These are phyloP conservation scores for Schizopora paradoxa DNA, from an alignment of 1,284 basidiomycete genomes.

Conservation along the genomic window DNA sequence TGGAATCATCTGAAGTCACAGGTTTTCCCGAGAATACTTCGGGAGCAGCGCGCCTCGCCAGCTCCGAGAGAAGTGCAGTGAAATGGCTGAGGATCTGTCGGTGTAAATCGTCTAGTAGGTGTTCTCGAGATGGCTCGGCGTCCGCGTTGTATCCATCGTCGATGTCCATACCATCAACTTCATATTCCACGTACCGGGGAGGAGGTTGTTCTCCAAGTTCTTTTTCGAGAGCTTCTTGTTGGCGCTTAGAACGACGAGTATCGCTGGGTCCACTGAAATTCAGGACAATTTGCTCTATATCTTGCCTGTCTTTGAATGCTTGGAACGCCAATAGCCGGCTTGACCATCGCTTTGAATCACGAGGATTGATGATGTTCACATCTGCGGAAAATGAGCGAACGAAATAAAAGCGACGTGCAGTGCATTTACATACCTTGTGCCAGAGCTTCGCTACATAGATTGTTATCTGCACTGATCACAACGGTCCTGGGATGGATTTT, in stretches of 20 bases:
- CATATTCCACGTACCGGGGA: slow-evolving; percentile 25
- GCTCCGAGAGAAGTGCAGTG: slow-evolving; percentile 48
- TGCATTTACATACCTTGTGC: slow-evolving; percentile 39
- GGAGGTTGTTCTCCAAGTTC: slow-evolving; percentile 5
- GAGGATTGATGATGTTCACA: slow-evolving; percentile 14
- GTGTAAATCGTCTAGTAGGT: slow-evolving; percentile 63
- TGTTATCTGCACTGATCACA: slow-evolving; percentile 61
- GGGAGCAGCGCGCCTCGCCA: slow-evolving; percentile 45
- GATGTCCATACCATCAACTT: slow-evolving; percentile 53
- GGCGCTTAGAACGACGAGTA: slow-evolving; percentile 28
- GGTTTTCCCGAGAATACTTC: slow-evolving; percentile 8
- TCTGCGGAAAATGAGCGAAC: slow-evolving; percentile 11
- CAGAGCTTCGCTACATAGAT: slow-evolving; percentile 50
- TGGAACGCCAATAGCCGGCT: slow-evolving; percentile 34
- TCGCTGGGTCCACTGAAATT: slow-evolving; percentile 31
- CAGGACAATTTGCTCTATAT: slow-evolving; percentile 23
- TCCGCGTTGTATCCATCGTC: slow-evolving; percentile 40
- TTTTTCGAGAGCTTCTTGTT: slow-evolving; percentile 19
- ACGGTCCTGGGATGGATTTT: slow-evolving; percentile 26
- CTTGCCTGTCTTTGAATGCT: slow-evolving; percentile 37
- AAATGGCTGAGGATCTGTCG: slow-evolving; percentile 66
- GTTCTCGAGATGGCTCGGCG: slow-evolving; percentile 27
- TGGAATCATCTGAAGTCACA: slow-evolving; percentile 39
- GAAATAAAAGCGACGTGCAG: slow-evolving; percentile 5
- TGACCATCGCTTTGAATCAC: slow-evolving; percentile 11